Evolutionary conservation across 768 basidiomycete species (phyloP), one percentile per base, ranked within the genome.

Genomic region (Pleurotus cornucopiae): DNA sequence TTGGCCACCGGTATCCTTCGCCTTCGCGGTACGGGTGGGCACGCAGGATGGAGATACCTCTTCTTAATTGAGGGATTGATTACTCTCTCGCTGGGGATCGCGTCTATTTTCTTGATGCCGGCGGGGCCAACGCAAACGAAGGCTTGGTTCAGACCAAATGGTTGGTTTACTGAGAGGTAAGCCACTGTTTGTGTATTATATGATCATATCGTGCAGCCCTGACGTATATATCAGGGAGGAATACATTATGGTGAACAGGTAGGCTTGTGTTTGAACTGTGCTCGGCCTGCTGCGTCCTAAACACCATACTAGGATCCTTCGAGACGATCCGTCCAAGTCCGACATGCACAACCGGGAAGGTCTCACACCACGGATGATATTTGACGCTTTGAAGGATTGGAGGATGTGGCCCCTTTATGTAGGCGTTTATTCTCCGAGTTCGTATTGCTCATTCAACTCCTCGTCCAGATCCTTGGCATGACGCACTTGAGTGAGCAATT

Each of bases 261-360:
- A 44, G 47, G 14, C 30, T 21, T 41, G 6, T 21, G 9, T 40
- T 18, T 18, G 26, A 7, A 30, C 46, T 9, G 43, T 38, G 20
- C 2, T 16, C 40, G 5, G 40, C 23, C 25, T n/a, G 23, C 25
- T 23, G n/a, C 55, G 25, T 40, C 1, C 43, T 18, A 4, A 4
- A 13, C 5, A 9, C 44, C 30, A 30, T 30, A 11, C 30, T 30
- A 64, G 80, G 38, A 78, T 87, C 5, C 67, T 86, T 5, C 77
- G 84, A 11, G 85, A 86, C 63, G 85, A 88, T 61, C 85, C 85
- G 2, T 71, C 81, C 4, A 86, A 86, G 64, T 82, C 79, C 6
- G 76, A 79, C 60, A 85, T 88, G 86, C 84, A 87, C 69, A 88
- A 88, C 59, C 78, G 86, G 14, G 71, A 88, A 69, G 85, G 83